A percentile compares a stretch with the other conserved stretches of the same genome.
These are phyloP conservation scores for Colletotrichum siamense DNA, from an alignment of 2,329 filamentous ascomycete genomes.

Conservation along the genomic window DNA sequence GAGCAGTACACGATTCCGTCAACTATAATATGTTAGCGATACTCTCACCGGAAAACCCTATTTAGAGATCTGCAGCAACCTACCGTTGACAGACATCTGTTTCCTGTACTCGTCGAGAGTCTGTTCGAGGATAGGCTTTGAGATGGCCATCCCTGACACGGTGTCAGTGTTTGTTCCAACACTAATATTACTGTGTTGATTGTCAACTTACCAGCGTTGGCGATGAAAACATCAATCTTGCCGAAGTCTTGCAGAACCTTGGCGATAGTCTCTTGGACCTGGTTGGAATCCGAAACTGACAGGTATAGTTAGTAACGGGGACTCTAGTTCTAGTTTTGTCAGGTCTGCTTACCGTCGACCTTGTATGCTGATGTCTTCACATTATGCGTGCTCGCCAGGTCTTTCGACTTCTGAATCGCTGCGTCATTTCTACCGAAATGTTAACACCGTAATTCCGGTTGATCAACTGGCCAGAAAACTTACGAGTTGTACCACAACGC, in stretches of 20 bases:
- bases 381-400: constrained; percentile 34
- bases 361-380: constrained; percentile 47
- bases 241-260: constrained; percentile 44
- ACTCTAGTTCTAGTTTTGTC: background rate
- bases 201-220: constrained; percentile 41
- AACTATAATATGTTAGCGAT: constrained; percentile 28
- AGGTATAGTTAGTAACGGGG: background rate
- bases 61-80: background rate
- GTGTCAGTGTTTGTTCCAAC: rapidly evolving
- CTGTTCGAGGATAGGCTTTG: constrained; percentile 60
- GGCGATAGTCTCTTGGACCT: constrained; percentile 36
- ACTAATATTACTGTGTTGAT: rapidly evolving
- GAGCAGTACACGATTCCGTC: constrained; percentile 52
- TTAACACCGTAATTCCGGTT: background rate
- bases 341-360: constrained; percentile 38
- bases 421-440: constrained; percentile 11
- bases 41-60: background rate
- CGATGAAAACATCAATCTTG: constrained; percentile 46
- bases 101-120: constrained; percentile 55
- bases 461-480: no score
- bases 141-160: constrained; percentile 49
- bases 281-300: constrained; percentile 44
- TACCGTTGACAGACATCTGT: constrained; percentile 60
- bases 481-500: constrained; percentile 42
- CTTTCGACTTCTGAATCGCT: constrained; percentile 40